Evolutionary conservation across 176 grass and related monocot species (phyloP).

Genomic region (Hsuehochloa calcarea): DNA sequence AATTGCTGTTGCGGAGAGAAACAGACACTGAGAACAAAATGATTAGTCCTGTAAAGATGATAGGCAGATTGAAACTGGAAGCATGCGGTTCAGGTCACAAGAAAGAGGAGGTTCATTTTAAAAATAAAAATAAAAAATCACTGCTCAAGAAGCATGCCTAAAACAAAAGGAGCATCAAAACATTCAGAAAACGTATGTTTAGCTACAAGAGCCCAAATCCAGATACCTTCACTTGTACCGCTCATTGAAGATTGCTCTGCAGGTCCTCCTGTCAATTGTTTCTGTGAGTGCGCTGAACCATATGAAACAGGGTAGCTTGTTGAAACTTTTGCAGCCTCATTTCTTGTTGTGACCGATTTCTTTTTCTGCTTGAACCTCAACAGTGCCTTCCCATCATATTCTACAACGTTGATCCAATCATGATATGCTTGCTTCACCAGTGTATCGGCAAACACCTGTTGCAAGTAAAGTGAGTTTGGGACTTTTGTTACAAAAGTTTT

Average conservation of each 20-base stretch:
- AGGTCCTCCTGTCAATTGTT: constrained; percentile 39
- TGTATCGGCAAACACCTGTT: constrained; percentile 58
- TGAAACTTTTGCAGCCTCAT: constrained; percentile 39
- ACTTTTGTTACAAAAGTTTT: constrained; percentile 9
- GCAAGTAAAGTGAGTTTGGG: constrained; percentile 5
- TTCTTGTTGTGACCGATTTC: constrained; percentile 56
- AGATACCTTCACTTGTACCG: constrained; percentile 40
- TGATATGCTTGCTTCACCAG: constrained; percentile 84
- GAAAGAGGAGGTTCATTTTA: not conserved
- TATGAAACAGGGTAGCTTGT: constrained; percentile 35
- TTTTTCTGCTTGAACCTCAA: constrained; percentile 80
- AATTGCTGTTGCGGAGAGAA: not conserved
- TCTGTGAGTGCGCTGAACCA: constrained; percentile 37
- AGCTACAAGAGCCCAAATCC: constrained; percentile 6
- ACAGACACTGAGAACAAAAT: not conserved
- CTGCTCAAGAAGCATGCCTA: not conserved
- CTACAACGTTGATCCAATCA: constrained; percentile 76
- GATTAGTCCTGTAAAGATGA: not conserved
- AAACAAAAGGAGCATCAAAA: not conserved
- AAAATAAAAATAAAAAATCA: not conserved
- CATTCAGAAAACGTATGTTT: not conserved
- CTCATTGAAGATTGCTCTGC: constrained; percentile 35
- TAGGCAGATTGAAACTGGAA: not conserved
- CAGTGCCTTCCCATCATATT: constrained; percentile 76
- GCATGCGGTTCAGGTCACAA: not conserved